Base-by-base conservation (phyloP, 768 basidiomycete species). In the Suillus paluster region DNA sequence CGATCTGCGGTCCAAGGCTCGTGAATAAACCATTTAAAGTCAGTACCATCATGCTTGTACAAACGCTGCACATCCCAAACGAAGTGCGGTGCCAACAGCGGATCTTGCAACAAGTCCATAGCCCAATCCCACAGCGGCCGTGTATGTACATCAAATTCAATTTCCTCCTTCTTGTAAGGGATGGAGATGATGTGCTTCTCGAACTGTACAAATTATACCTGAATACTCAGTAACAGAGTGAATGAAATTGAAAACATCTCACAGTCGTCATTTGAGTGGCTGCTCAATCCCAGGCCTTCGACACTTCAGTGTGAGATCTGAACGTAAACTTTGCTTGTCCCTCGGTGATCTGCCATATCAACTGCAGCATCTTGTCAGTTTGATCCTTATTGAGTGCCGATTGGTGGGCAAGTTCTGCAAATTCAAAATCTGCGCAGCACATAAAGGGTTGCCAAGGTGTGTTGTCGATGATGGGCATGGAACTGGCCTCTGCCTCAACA, bases 1-100 rank as follows among this genome's bases (percentile, higher is more conserved):
- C 36, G 9, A 42, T 79, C 57, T 5, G 71, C 77, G 0, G 75
- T 77, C 73, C 78, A 78, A 5, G 79, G 78, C 55, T 81, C 76
- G 44, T 75, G 50, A 30, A 71, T 46, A 52, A 78, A 73, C 0
- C 65, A 64, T 25, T 68, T 66, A 55, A 70, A 79, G 0, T 39
- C 2, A 9, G 55, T 49, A 0, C 71, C 71, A 64, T 76, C 62
- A 50, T 68, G 75, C 30, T 68, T 72, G 63, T 62, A 79, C 2
- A 66, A 48, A 11, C 48, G 60, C 36, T 70, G 41, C 5, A 73
- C 75, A 71, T 77, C 72, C 74, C 76, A 79, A 21, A 66, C 59
- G 53, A 75, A 73, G 15, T 70, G 59, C 0, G 36, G 64, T 15
- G 57, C 60, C 5, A 64, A 30, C 2, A 7, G 2, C 1, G 52